Base-by-base conservation (phyloP, 371 early-diverging fungal genomes). In the Coemansia sp. region DNA sequence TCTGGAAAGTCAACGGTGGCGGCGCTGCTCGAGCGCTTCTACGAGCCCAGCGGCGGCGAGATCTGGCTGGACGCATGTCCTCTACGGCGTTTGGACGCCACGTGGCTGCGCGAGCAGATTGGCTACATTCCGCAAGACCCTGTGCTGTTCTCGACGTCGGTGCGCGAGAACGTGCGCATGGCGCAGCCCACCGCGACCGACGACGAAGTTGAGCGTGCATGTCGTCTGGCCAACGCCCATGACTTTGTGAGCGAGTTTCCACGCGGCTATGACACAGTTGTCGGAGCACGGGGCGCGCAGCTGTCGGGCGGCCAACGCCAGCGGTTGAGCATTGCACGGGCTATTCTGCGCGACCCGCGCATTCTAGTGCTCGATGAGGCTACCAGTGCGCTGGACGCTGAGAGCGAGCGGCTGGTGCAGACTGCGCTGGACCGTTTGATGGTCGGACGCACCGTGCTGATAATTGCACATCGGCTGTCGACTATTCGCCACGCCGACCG, bases 241-340 rank as follows among this genome's bases (percentile, higher is more conserved):
- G 62, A 51, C 0, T 94, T 94, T 67, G 87, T 94, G 68, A 71
- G 69, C 24, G 54, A 67, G 0, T 88, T 93, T 67, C 89, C 91
- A 2, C 77, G 83, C 10, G 88, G 87, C 27, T 89, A 90, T 67
- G 83, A 91, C 24, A 92, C 94, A 0, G 72, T 86, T 7, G 87
- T 92, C 6, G 91, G 90, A 13, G 87, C 86, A 31, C 73, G 84
- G 40, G 90, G 90, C 22, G 81, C 85, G 11, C 81, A 85, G 34
- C 79, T 97, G n/a, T 89, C 89, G 42, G 95, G 95, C 40, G 96
- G 95, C 16, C 94, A 96, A 78, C 89, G 88, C 68, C 95, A 96
- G 71, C 82, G 93, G 8, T 77, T 92, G 69, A 87, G 87, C 24
- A 84, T 94, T 65, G 92, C 93, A 2, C 80, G 94, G 16, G 92